phyloP scores from a whole-genome alignment of 257 asterid genomes.

The Perilla frutescens region DNA sequence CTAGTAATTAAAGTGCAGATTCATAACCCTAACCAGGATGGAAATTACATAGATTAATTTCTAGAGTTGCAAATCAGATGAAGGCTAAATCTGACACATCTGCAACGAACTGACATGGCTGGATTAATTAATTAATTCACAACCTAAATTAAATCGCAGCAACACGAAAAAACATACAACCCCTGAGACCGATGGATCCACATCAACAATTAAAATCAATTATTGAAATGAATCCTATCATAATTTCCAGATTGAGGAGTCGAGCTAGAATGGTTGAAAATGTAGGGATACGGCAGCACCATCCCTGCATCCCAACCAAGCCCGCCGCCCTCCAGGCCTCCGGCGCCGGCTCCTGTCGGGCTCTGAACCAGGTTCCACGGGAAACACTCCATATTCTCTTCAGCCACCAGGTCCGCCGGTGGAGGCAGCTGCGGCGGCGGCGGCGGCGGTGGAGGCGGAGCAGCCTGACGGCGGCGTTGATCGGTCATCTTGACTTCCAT shows the following conservation, averaged over 20 bases:
- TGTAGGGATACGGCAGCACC: slow-evolving; percentile 36
- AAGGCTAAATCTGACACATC: no score
- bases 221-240: neutral
- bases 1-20: no score
- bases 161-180: neutral
- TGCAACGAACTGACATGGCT: no score
- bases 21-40: no score
- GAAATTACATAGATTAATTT: no score
- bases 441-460: neutral
- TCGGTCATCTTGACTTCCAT: slow-evolving; percentile 22
- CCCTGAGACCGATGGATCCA: neutral
- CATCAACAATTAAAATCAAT: neutral
- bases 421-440: neutral
- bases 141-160: neutral
- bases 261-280: slow-evolving; percentile 1
- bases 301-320: slow-evolving; percentile 39
- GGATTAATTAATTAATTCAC: slow-evolving; percentile 7
- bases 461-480: no score
- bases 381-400: slow-evolving; percentile 30
- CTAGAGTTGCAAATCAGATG: no score
- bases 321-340: neutral
- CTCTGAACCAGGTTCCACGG: slow-evolving; percentile 44
- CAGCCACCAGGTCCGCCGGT: neutral
- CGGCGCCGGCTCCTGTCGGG: slow-evolving; percentile 10
- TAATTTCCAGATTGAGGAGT: slow-evolving; percentile 13